Evolutionary conservation across 1,139 yeast genomes (phyloP), one percentile per base, ranked within the genome.

Genomic region (Wickerhamiella infanticola): DNA sequence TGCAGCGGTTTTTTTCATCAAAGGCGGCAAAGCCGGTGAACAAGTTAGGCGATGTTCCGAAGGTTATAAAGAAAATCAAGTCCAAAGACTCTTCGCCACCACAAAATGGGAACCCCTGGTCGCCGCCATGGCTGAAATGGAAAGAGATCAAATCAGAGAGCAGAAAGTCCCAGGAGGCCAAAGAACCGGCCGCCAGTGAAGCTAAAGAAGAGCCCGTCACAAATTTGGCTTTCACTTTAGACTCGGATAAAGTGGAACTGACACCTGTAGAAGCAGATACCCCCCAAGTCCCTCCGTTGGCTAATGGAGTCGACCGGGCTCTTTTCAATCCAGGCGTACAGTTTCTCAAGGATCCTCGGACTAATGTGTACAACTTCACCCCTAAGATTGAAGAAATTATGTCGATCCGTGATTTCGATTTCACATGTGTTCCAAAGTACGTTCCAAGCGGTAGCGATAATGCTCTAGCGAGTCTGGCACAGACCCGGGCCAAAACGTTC

Each of bases 321-420:
- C 63, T 88, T 13, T 81, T 81, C 58, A 77, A 81, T 18, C 95
- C 95, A 2, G 94, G 94, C 0, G 79, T 85, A 2, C 95, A 88
- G 55, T 79, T 75, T 50, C 63, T 82, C 37, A 78, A 75, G 55
- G 95, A 88, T 61, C 79, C 84, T 23, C 67, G 95, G 49, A 74
- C 94, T 0, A 69, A 79, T 44, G 77, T 77, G 2, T 79, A 71
- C 62, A 84, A 84, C 58, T 86, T 81, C 60, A 68, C 79, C 3
- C 77, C 81, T 3, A 68, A 67, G 49, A 64, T 88, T 45, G 74
- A 74, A 53, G 61, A 71, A 13, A 75, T 88, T 37, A 75, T 81
- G 54, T 71, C 76, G n/a, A 70, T 81, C 39, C 70, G 76, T 36
- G 80, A 82, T 42, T 81, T 85, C 55, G 76, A 82, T 55, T 79